Conservation (phyloP, 192 early-diverging fungal genomes). For the Rhizophagus prolifer region DNA sequence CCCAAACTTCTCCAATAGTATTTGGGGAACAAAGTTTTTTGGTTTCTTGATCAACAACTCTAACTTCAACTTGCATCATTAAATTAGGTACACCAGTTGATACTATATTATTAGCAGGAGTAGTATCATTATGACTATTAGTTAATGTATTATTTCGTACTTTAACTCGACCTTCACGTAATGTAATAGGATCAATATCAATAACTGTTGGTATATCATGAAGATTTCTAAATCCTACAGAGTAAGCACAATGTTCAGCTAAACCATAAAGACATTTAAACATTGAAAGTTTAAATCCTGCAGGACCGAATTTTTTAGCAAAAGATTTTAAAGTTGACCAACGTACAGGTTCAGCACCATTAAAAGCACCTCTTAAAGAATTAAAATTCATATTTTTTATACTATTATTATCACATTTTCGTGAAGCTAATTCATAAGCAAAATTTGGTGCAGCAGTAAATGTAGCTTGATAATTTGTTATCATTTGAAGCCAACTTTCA, state of each 20-base stretch:
- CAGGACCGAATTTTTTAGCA: not conserved
- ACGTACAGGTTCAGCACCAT: slow-evolving; percentile 26
- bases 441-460: slow-evolving; percentile 26
- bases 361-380: slow-evolving; percentile 23
- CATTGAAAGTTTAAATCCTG: slow-evolving; percentile 24
- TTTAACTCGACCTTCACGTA: slow-evolving; percentile 3
- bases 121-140: not conserved
- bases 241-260: slow-evolving; percentile 24
- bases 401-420: not conserved
- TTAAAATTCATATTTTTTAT: not conserved
- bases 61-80: slow-evolving; percentile 12
- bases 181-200: not conserved
- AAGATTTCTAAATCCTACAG: slow-evolving; percentile 13
- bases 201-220: slow-evolving; percentile 12
- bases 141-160: not conserved
- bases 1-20: slow-evolving; percentile 19
- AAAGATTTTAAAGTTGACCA: slow-evolving; percentile 21
- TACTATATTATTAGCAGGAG: slow-evolving; percentile 6
- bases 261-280: slow-evolving; percentile 26
- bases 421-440: slow-evolving; percentile 19
- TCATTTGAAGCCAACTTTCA: slow-evolving; percentile 25
- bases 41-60: slow-evolving; percentile 17
- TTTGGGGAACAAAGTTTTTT: slow-evolving; percentile 21
- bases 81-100: slow-evolving; percentile 18
- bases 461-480: slow-evolving; percentile 16